Evolutionary conservation across 352 stramenopile species (phyloP).

Genomic region (Phytophthora niederhauseri): DNA sequence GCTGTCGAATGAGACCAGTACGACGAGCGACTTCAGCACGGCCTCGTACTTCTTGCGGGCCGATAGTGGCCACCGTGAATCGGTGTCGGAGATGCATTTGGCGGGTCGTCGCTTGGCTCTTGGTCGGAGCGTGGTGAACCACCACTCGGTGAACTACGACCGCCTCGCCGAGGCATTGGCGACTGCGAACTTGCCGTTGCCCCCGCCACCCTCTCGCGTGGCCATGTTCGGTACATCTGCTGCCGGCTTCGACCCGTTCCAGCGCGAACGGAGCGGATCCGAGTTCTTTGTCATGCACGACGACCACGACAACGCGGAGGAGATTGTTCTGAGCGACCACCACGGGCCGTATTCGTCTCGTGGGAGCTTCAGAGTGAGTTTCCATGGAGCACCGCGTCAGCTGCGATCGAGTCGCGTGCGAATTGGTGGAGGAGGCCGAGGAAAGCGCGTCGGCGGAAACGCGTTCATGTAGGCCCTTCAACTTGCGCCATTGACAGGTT

Average conservation of each 20-base stretch:
- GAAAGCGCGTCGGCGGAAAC: slow-evolving; percentile 1
- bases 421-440: slow-evolving; percentile 12
- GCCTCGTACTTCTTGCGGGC: slow-evolving; percentile 64
- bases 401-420: slow-evolving; percentile 20
- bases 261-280: slow-evolving; percentile 38
- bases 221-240: slow-evolving; percentile 70
- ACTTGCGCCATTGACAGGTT: background rate
- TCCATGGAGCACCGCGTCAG: slow-evolving; percentile 16
- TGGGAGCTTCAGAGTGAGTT: slow-evolving; percentile 15
- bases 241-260: slow-evolving; percentile 57
- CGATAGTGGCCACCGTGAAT: slow-evolving; percentile 35
- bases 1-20: slow-evolving; percentile 57
- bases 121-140: slow-evolving; percentile 64
- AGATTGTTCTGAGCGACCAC: slow-evolving; percentile 45
- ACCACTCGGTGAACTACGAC: slow-evolving; percentile 70
- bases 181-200: slow-evolving; percentile 44
- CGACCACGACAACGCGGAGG: slow-evolving; percentile 40
- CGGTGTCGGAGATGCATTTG: slow-evolving; percentile 52
- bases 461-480: background rate
- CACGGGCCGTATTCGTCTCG: slow-evolving; percentile 30
- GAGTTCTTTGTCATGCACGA: slow-evolving; percentile 65
- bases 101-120: slow-evolving; percentile 49
- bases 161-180: slow-evolving; percentile 42
- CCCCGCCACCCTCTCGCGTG: slow-evolving; percentile 59
- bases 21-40: slow-evolving; percentile 54